Conservation (phyloP, 116 monocot species). For the Phalaenopsis hybrid region DNA sequence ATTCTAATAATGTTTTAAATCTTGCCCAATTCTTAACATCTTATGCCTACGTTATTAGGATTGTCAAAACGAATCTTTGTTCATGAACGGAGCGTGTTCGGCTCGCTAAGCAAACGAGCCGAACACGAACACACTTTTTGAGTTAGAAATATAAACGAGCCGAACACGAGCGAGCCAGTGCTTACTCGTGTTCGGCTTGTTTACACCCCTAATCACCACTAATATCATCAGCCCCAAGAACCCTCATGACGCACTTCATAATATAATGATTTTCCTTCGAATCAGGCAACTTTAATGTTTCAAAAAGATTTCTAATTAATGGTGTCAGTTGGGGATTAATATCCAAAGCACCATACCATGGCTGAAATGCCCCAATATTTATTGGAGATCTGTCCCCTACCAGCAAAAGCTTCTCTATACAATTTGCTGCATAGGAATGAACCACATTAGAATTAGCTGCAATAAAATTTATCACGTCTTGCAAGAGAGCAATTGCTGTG, state of each 20-base stretch:
- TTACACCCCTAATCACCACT: slow-evolving; percentile 13
- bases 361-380: slow-evolving; percentile 11
- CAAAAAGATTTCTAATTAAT: slow-evolving; percentile 61
- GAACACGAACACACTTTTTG: no score
- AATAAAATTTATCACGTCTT: slow-evolving; percentile 53
- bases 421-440: slow-evolving; percentile 94
- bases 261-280: slow-evolving; percentile 92
- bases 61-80: no score
- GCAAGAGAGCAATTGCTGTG: slow-evolving; percentile 41
- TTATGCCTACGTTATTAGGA: no score
- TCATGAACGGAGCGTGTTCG: no score
- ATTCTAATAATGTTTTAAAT: no score
- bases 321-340: slow-evolving; percentile 41
- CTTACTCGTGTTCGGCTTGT: no score
- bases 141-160: no score
- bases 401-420: slow-evolving; percentile 81
- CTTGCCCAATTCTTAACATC: no score
- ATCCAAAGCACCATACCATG: slow-evolving; percentile 51
- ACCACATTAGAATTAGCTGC: slow-evolving; percentile 80
- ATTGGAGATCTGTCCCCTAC: slow-evolving; percentile 51
- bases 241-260: slow-evolving; percentile 95
- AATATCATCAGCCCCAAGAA: slow-evolving; percentile 51
- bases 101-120: no score
- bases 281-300: slow-evolving; percentile 66
- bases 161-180: no score